phyloP scores from a whole-genome alignment of 257 asterid species.

The Vinca minor region DNA sequence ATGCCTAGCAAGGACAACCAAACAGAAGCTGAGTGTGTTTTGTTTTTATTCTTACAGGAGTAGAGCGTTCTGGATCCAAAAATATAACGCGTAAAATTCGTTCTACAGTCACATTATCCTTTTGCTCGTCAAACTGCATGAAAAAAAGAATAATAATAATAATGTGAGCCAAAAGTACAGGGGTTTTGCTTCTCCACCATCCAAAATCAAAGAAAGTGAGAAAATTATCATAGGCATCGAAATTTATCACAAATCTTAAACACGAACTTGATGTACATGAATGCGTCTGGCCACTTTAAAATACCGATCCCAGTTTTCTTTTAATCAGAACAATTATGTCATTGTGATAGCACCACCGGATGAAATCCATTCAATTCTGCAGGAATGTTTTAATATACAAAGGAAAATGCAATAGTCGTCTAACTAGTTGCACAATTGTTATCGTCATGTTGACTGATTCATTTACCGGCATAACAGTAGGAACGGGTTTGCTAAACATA shows the following conservation, averaged over 20 bases:
- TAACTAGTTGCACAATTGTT: background rate
- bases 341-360: background rate
- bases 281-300: background rate
- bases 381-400: background rate
- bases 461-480: too few relatives aligned
- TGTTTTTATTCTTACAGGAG: slow-evolving; percentile 42
- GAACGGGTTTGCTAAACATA: too few relatives aligned
- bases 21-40: background rate
- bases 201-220: background rate
- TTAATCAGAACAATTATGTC: too few relatives aligned
- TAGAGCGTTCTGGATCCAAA: slow-evolving; percentile 62
- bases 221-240: too few relatives aligned
- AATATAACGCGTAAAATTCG: slow-evolving; percentile 61
- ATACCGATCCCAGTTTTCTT: background rate
- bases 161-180: background rate
- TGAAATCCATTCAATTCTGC: background rate
- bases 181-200: background rate
- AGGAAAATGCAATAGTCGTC: background rate
- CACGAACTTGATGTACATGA: too few relatives aligned
- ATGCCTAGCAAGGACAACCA: background rate
- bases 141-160: background rate
- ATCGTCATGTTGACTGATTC: background rate
- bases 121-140: slow-evolving; percentile 78
- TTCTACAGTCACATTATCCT: slow-evolving; percentile 63
- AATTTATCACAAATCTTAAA: background rate